Conservation (phyloP, 2,329 filamentous ascomycete genomes). For the Trichoderma sp. region DNA sequence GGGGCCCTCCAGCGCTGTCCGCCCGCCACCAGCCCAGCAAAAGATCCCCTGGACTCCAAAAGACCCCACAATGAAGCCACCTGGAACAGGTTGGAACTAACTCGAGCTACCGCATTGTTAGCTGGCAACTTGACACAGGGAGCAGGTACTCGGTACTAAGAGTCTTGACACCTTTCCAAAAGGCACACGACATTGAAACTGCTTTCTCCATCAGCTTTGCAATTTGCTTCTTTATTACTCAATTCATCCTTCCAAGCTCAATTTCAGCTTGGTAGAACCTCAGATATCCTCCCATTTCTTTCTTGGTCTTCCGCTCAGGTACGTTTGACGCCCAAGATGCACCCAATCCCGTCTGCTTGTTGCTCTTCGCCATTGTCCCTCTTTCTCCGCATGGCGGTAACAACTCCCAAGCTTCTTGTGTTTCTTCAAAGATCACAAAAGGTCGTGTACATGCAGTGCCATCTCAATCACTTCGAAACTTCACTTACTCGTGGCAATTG, state of each 20-base stretch:
- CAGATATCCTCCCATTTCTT: background rate
- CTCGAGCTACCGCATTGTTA: background rate
- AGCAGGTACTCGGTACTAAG: constrained; percentile 10
- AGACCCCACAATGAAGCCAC: constrained; percentile 28
- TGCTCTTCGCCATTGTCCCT: background rate
- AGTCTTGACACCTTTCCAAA: constrained; percentile 35
- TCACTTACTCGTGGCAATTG: background rate
- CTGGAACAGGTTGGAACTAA: background rate
- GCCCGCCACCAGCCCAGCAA: background rate
- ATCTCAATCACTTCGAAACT: background rate
- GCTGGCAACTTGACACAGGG: background rate
- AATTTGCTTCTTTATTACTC: background rate
- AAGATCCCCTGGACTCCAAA: constrained; percentile 23
- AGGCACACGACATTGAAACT: constrained; percentile 28
- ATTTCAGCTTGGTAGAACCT: constrained; percentile 2
- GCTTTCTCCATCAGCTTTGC: constrained; percentile 10
- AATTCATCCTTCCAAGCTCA: constrained; percentile 12
- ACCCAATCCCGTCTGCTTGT: background rate
- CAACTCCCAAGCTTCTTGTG: background rate
- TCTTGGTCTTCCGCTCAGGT: constrained; percentile 23
- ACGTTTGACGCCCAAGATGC: constrained; percentile 20
- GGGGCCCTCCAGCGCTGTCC: background rate
- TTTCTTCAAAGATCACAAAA: background rate
- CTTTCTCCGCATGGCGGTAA: constrained; percentile 24
- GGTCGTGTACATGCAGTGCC: background rate